Conservation (phyloP, 2,329 filamentous ascomycete species). For the Diaporthe sp. region DNA sequence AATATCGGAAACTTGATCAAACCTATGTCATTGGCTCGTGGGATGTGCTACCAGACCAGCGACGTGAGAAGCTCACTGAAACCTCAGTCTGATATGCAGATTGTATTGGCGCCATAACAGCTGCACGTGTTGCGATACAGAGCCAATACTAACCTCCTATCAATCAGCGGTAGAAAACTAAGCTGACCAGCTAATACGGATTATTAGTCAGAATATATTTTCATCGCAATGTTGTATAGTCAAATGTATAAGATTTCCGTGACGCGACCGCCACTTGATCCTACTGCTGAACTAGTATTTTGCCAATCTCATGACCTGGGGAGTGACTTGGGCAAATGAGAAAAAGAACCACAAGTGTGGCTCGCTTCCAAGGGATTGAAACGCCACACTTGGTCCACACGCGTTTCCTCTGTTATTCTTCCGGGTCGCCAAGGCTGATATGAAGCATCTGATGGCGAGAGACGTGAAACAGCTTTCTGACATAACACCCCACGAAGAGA, state of each 20-base stretch:
- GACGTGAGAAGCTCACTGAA: background rate
- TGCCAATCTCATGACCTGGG: too few relatives aligned
- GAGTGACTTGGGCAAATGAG: background rate
- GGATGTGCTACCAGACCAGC: background rate
- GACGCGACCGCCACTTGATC: background rate
- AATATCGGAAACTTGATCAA: background rate
- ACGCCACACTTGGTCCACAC: background rate
- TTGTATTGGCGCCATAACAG: background rate
- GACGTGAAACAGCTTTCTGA: conserved; percentile 24
- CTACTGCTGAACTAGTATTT: background rate
- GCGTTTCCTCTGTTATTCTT: conserved; percentile 5
- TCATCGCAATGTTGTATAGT: background rate
- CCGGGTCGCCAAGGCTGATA: conserved; percentile 8
- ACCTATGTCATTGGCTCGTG: background rate
- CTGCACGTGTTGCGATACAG: background rate
- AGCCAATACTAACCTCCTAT: background rate
- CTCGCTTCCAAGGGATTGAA: background rate
- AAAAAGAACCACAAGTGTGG: background rate
- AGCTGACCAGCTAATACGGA: background rate
- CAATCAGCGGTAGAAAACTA: background rate
- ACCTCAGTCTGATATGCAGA: conserved; percentile 7
- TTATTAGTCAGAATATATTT: too few relatives aligned
- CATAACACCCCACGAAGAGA: background rate
- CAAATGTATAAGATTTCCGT: background rate
- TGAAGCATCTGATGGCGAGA: conserved; percentile 14